Base-by-base conservation (phyloP, 768 basidiomycete species). In the Pholiota conissans region DNA sequence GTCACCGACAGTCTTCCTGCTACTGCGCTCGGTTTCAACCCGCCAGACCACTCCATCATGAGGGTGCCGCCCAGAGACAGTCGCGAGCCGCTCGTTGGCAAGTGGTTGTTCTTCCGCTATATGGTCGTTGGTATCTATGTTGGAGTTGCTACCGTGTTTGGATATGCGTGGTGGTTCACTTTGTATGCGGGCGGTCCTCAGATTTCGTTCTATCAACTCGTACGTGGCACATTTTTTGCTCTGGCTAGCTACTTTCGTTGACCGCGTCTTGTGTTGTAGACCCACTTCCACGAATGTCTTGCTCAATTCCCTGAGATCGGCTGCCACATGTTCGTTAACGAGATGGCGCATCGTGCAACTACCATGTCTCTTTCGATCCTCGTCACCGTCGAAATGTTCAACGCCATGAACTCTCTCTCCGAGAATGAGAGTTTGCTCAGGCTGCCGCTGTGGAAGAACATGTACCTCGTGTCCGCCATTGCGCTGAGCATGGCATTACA, bases 111-210 rank as follows among this genome's bases (percentile, higher is more conserved):
- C 79, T 87, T 98, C 81, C 84, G 96, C 50, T 99, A 98, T 75
- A 76, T 98, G 80, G 82, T 98, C 53, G 84, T 99, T 57, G 96
- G 96, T 10, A 81, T 83, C 50, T 99, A 98, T 66, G 96, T 99
- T 52, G 96, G 96, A 28, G 84, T 85, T 55, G 95, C 94, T 3
- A 98, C 96, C 24, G 96, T 99, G 24, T 93, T 90, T 63, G 96
- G 95, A 48, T 99, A 99, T 68, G 96, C 94, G 0, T 99, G 96
- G 96, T 98, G 96, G 96, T 99, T 99, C 77, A 78, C 96, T 67
- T 90, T 87, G 72, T 98, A 98, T 71, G 67, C 81, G 14, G 89
- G 83, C 46, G 96, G 96, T 0, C 96, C 96, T 4, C 93, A 95
- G 68, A 98, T 99, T 67, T 81, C 91, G 3, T 98, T 91, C 79